Evolutionary conservation across 2,329 filamentous ascomycete species (phyloP), one percentile per base, ranked within the genome.

Genomic region (Phyllosticta paracitricarpa): DNA sequence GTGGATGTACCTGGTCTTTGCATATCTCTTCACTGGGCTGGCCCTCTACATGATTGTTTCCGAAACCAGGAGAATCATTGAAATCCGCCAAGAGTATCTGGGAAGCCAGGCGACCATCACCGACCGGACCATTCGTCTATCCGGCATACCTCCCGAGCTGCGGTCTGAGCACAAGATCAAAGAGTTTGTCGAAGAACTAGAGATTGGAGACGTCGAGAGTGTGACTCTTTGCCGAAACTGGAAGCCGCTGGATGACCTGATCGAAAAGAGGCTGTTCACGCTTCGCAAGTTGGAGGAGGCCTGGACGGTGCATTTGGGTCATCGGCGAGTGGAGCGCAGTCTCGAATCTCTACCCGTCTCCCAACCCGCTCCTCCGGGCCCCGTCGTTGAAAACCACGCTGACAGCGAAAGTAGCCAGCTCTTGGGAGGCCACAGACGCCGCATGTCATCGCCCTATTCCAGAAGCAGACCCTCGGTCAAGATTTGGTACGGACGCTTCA

Each of bases 21-120:
- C 91, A 1, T 99, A 97, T 77, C 81, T 97, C 57, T 99, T 97
- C 73, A 93, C 88, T 5, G 84, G 79, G 1, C 76, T 97, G 52
- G 89, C 89, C 0, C 78, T 97, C 12, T 96, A 92, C 71, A 83
- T 93, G 66, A 85, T 97, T 68, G 85, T 93, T 62, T 82, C 82
- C 52, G 88, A 96, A 75, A 97, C 94, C 0, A 84, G 88, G 66
- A 88, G 86, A 63, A 88, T 99, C 58, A 95, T 97, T 65, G 84
- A 87, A 61, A 83, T 93, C 30, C 82, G 94, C 25, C 94, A 99
- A 73, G 86, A 91, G 62, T 99, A 97, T 70, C 81, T 99, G 9
- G 94, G 94, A 12, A 91, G 87, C 24, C 93, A 97, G 73, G 92
- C 89, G 0, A 97, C 93, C n/a, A 84, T 97, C 58, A 97, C 94